phyloP scores from a whole-genome alignment of 2,329 filamentous ascomycete species.

The Exophiala mesophila region DNA sequence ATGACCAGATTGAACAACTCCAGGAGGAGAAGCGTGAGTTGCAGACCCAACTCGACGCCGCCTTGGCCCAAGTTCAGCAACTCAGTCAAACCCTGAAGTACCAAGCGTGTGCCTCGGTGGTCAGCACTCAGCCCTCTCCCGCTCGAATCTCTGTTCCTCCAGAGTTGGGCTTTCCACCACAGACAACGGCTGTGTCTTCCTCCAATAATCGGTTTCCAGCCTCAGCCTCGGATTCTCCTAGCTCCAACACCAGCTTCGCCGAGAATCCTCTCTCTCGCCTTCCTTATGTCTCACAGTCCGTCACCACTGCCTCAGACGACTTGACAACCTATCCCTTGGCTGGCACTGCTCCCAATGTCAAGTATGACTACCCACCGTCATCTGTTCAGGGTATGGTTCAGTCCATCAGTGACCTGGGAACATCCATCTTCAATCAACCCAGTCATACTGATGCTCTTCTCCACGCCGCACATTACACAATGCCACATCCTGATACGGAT shows the following conservation, averaged over 20 bases:
- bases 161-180: conserved; percentile 1
- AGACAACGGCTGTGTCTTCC: neutral
- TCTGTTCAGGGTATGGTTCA: neutral
- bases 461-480: neutral
- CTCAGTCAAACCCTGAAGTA: neutral
- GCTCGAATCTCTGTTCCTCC: neutral
- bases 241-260: neutral
- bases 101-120: neutral
- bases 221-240: neutral
- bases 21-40: neutral
- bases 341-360: neutral
- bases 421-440: neutral
- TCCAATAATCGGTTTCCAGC: neutral
- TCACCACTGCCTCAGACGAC: neutral
- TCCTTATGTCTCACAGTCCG: neutral
- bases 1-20: neutral
- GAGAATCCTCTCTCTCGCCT: neutral
- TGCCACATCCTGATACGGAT: neutral
- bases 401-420: neutral
- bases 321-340: neutral
- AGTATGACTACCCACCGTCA: neutral
- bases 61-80: neutral
- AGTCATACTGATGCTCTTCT: neutral
- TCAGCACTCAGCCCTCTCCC: neutral
- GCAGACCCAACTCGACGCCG: neutral